These are phyloP conservation scores for Plasmodium cynomolgi DNA, from an alignment of 169 alveolate species.

Conservation along the genomic window DNA sequence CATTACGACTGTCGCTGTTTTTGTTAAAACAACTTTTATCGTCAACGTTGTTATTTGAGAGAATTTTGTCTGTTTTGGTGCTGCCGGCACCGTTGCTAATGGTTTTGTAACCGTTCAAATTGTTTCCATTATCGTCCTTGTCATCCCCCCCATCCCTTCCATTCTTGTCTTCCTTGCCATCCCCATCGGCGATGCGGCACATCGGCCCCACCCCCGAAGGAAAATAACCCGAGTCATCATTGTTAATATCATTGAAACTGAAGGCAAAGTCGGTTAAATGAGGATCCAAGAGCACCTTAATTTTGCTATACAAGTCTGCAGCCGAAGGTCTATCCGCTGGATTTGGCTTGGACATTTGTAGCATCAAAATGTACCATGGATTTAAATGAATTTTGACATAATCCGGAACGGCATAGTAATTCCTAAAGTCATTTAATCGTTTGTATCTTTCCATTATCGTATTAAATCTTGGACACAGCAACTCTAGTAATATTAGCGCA, in stretches of 20 bases:
- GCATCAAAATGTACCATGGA: conserved; percentile 88
- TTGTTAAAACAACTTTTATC: neutral
- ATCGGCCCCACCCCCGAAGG: neutral
- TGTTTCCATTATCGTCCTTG: neutral
- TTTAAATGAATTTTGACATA: conserved; percentile 80
- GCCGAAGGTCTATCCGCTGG: conserved; percentile 92
- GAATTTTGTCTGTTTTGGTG: neutral
- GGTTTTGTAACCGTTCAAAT: neutral
- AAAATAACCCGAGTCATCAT: conserved; percentile 2
- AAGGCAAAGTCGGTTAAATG: conserved; percentile 70
- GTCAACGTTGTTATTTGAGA: neutral
- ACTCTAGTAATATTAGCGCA: conserved; percentile 89
- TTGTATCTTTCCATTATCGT: conserved; percentile 91
- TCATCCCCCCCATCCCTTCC: neutral
- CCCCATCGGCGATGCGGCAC: neutral
- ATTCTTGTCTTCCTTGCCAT: neutral
- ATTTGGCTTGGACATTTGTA: conserved; percentile 87
- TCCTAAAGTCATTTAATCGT: conserved; percentile 87
- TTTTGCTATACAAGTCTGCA: conserved; percentile 82
- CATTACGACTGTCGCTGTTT: neutral
- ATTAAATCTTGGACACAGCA: conserved; percentile 90
- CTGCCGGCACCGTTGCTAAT: neutral
- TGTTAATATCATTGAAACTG: conserved; percentile 53
- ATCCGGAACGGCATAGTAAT: conserved; percentile 85
- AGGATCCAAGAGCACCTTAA: conserved; percentile 77